Evolutionary conservation across 257 asterid species (phyloP).

Genomic region (Ilex aquifolium): DNA sequence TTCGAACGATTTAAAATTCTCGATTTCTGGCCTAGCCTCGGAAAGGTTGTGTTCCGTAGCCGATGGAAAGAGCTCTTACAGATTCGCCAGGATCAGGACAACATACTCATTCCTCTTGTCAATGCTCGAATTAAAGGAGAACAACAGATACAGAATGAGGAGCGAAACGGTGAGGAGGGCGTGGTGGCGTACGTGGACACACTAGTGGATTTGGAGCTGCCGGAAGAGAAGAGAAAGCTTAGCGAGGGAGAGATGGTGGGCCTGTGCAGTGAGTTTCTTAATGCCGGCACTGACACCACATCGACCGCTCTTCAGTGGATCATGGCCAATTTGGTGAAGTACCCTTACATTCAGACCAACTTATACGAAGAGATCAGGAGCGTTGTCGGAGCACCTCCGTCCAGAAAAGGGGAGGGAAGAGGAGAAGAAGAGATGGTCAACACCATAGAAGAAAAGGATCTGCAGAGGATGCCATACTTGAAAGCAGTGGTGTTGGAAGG

Average conservation of each 20-base stretch:
- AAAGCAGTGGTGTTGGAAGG: too few relatives aligned
- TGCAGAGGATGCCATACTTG: too few relatives aligned
- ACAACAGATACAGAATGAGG: not conserved
- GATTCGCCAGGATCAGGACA: not conserved
- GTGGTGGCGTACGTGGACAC: not conserved
- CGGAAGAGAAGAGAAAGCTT: not conserved
- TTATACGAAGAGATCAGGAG: not conserved
- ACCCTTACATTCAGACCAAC: not conserved
- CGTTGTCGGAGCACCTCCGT: not conserved
- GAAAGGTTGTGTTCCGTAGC: not conserved
- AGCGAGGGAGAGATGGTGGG: not conserved
- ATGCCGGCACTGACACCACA: not conserved
- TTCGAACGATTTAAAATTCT: not conserved
- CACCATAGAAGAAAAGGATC: not conserved
- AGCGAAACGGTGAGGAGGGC: not conserved
- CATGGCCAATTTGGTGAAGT: conserved; percentile 1
- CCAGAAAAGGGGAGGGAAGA: not conserved
- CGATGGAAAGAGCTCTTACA: not conserved
- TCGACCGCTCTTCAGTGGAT: not conserved
- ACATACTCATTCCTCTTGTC: not conserved
- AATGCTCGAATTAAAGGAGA: not conserved
- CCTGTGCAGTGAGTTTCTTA: not conserved
- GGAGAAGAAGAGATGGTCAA: not conserved
- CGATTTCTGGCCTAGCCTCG: not conserved
- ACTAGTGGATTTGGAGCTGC: not conserved